Conservation (phyloP, 2,329 filamentous ascomycete species). For the Fusarium chuoi region DNA sequence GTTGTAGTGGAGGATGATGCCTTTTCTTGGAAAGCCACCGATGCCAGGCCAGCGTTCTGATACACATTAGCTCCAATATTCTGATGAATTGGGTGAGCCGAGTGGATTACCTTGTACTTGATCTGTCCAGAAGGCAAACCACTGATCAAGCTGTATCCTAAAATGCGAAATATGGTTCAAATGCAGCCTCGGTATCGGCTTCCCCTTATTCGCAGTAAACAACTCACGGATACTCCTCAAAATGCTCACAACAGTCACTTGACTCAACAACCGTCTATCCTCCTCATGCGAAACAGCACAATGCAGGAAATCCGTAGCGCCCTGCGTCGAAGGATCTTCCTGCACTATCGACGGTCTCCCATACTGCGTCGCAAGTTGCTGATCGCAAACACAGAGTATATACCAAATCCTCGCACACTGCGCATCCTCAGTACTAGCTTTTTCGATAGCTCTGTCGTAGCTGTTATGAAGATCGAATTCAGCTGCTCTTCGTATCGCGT, state of each 20-base stretch:
- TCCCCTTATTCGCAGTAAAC: constrained; percentile 65
- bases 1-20: constrained; percentile 51
- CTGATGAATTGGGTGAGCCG: rapidly evolving
- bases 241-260: constrained; percentile 67
- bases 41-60: constrained; percentile 50
- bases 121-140: constrained; percentile 49
- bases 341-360: constrained; percentile 66
- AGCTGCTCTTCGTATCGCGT: constrained; percentile 58
- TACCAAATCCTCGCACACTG: constrained; percentile 70
- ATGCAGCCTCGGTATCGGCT: constrained; percentile 61
- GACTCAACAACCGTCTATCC: constrained; percentile 65
- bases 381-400: constrained; percentile 67
- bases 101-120: constrained; percentile 38
- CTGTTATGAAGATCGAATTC: constrained; percentile 56
- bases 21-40: constrained; percentile 51
- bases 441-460: constrained; percentile 50
- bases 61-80: not conserved
- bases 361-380: constrained; percentile 70
- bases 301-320: constrained; percentile 63
- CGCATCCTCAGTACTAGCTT: constrained; percentile 49
- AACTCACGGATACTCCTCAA: constrained; percentile 63
- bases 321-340: constrained; percentile 65
- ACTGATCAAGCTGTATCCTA: constrained; percentile 49
- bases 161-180: constrained; percentile 56
- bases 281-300: constrained; percentile 60